phyloP scores from a whole-genome alignment of 495 filamentous ascomycete genomes.

The Penicillium cosmopolitanum region DNA sequence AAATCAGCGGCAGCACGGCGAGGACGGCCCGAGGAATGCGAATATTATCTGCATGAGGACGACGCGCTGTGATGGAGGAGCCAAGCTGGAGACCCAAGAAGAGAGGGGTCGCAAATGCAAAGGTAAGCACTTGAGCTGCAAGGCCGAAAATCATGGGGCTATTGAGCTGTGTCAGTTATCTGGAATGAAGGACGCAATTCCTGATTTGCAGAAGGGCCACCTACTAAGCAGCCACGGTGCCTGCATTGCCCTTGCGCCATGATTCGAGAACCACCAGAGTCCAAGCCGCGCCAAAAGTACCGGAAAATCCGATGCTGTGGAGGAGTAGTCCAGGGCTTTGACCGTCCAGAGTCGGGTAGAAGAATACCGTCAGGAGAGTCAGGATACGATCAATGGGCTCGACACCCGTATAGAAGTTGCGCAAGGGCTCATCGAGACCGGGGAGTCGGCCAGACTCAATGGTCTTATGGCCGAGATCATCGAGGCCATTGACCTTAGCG shows the following conservation, averaged over 20 bases:
- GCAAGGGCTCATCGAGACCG: constrained; percentile 41
- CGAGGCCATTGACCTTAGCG: constrained; percentile 44
- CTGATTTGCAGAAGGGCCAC: constrained; percentile 12
- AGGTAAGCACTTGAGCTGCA: constrained; percentile 55
- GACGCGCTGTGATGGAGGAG: constrained; percentile 53
- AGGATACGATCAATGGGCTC: constrained; percentile 50
- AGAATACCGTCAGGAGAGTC: constrained; percentile 54
- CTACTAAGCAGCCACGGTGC: constrained; percentile 56
- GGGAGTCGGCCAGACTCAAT: constrained; percentile 43
- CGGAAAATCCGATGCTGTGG: constrained; percentile 54
- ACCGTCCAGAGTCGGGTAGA: constrained; percentile 59
- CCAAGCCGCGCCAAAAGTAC: constrained; percentile 60
- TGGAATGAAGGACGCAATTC: not conserved
- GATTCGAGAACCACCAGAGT: constrained; percentile 58
- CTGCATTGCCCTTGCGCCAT: constrained; percentile 57
- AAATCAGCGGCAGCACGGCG: constrained; percentile 48
- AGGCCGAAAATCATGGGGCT: constrained; percentile 57
- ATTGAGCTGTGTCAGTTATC: constrained; percentile 6
- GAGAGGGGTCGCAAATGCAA: constrained; percentile 57
- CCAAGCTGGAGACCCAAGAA: constrained; percentile 56
- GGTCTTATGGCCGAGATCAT: constrained; percentile 31
- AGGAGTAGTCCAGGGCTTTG: constrained; percentile 46
- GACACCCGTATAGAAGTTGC: constrained; percentile 55
- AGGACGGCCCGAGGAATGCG: constrained; percentile 52
- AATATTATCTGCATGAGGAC: constrained; percentile 50